Conservation (phyloP, 176 grass and related monocot genomes). For the Echinochloa phyllopogon region DNA sequence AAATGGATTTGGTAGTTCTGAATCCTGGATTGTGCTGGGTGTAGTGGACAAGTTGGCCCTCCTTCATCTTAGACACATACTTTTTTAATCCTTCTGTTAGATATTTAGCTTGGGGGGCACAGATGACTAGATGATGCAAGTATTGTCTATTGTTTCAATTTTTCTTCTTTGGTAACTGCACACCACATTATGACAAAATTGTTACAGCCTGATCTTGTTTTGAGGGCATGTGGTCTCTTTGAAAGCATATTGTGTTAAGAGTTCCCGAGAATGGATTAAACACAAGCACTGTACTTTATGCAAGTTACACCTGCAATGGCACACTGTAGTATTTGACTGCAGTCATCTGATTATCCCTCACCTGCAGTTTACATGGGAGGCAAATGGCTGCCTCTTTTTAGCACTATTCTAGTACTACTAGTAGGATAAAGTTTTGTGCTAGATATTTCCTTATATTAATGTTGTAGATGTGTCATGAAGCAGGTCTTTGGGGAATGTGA, state of each 20-base stretch:
- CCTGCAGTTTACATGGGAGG: not conserved
- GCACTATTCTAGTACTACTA: not conserved
- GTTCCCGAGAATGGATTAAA: not conserved
- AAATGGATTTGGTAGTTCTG: conserved; percentile 30
- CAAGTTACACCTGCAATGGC: not conserved
- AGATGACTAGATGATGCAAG: conserved; percentile 23
- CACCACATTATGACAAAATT: not conserved
- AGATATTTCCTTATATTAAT: not conserved
- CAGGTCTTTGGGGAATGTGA: not conserved
- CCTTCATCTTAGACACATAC: not conserved
- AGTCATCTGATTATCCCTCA: conserved; percentile 1
- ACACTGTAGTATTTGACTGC: conserved; percentile 8
- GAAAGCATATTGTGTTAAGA: conserved; percentile 25
- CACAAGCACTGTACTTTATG: conserved; percentile 1
- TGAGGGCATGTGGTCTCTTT: conserved; percentile 2
- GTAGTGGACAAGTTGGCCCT: conserved; percentile 24
- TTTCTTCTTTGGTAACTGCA: not conserved
- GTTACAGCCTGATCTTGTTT: conserved; percentile 10
- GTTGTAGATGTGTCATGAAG: not conserved
- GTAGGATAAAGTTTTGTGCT: not conserved
- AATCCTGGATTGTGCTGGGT: conserved; percentile 18
- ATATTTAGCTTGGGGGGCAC: conserved; percentile 13
- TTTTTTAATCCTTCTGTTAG: not conserved
- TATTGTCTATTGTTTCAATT: not conserved
- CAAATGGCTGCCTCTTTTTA: conserved; percentile 1